Percentiles rank a stretch among this genome's conserved stretches.
These are phyloP conservation scores for Fusarium sp. DNA, from an alignment of 2,329 filamentous ascomycete species.

Conservation along the genomic window DNA sequence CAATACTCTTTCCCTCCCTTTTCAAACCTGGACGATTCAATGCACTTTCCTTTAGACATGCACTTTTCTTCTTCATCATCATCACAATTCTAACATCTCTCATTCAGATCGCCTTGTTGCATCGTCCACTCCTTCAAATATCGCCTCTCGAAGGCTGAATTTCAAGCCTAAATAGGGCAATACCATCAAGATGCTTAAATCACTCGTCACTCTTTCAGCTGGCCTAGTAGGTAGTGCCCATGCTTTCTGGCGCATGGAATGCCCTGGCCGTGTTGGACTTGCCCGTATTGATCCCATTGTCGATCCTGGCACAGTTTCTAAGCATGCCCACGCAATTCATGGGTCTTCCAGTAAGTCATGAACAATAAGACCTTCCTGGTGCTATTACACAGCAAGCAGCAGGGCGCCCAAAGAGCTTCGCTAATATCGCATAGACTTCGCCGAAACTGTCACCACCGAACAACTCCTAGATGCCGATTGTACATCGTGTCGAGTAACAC, in stretches of 20 bases:
- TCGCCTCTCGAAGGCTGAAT: conserved; percentile 10
- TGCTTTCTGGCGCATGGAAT: conserved; percentile 93
- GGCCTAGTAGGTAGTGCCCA: conserved; percentile 52
- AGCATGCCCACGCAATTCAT: conserved; percentile 78
- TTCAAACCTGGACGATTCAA: neutral
- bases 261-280: conserved; percentile 72
- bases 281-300: conserved; percentile 82
- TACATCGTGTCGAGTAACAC: conserved; percentile 79
- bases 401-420: too few relatives aligned
- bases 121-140: conserved; percentile 47
- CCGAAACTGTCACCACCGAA: conserved; percentile 61
- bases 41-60: conserved; percentile 5
- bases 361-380: too few relatives aligned
- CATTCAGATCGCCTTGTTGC: conserved; percentile 46
- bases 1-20: conserved; percentile 8
- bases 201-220: conserved; percentile 43
- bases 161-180: conserved; percentile 39
- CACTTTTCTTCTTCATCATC: neutral
- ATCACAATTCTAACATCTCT: conserved; percentile 22
- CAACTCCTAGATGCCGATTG: conserved; percentile 70
- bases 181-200: conserved; percentile 46
- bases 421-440: conserved; percentile 65
- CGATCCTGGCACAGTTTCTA: conserved; percentile 63
- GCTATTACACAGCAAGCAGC: neutral
- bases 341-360: conserved; percentile 74